Base-by-base conservation (phyloP, 2,329 filamentous ascomycete genomes). In the Paecilomyces sp. region DNA sequence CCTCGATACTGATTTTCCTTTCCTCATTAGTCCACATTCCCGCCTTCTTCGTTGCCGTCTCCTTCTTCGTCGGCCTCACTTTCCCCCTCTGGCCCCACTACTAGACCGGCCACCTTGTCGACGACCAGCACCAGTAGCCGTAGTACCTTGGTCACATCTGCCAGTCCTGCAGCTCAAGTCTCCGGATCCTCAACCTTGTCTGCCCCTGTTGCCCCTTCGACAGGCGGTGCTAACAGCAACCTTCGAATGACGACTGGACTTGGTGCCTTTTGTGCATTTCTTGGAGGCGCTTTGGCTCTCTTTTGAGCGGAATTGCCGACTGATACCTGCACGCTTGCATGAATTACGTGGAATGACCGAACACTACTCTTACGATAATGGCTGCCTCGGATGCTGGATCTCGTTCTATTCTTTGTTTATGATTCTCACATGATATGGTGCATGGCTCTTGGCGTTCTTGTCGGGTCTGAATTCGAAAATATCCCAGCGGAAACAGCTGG, bases 11-110 rank as follows among this genome's bases (percentile, higher is more conserved):
- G 18, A 47, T 47, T 47, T 51, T 58, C 54, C 57, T 60, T 56
- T 28, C 15, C 51, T 22, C 52, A 65, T 60, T 69, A 84, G 81
- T 75, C 72, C 71, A 79, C 75, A 69, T 82, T 71, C 82, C 83
- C 69, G 65, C 86, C 71, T 82, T 81, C 74, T 69, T 85, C 73
- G 68, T 80, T 72, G 67, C 80, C 75, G 66, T 78, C 72, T 74
- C 74, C 60, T 69, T 81, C 69, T 62, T 74, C 66, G 63, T 70
- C 60, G 79, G 79, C 33, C 73, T 80, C 68, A 58, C 78, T 68
- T 70, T 83, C 73, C 73, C 75, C 57, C 58, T 81, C 62, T 75
- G 79, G 72, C 65, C 75, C 68, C 82, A 76, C 81, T 62, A 56
- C 60, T n/a, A 55, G 30, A 2, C 34, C 54, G 7, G 51, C 54